Evolutionary conservation across 1,284 basidiomycete genomes (phyloP).

Genomic region (Trichosporon sp.): DNA sequence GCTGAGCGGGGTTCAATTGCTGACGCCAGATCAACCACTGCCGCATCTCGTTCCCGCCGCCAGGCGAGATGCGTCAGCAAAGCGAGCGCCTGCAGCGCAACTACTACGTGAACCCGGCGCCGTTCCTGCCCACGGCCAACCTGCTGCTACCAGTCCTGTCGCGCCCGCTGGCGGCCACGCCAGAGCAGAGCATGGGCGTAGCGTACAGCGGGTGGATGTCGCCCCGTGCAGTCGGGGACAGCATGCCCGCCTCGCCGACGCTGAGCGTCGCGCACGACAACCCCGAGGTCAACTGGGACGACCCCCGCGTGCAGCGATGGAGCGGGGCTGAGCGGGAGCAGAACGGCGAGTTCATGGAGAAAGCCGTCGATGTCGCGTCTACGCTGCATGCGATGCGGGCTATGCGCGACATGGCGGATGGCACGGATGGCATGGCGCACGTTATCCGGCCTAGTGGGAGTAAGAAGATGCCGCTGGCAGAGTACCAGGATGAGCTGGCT

Average conservation of each 20-base stretch:
- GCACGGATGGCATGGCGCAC: constrained; percentile 18
- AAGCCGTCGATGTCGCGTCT: constrained; percentile 22
- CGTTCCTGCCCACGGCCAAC: constrained; percentile 28
- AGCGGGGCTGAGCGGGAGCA: constrained; percentile 27
- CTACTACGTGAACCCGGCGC: constrained; percentile 36
- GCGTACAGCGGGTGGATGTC: constrained; percentile 31
- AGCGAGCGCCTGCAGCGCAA: constrained; percentile 27
- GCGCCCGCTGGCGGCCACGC: background rate
- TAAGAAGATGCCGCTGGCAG: constrained; percentile 19
- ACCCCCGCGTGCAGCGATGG: constrained; percentile 39
- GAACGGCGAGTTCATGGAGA: constrained; percentile 34
- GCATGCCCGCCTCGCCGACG: constrained; percentile 29
- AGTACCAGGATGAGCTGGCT: constrained; percentile 26
- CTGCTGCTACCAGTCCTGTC: constrained; percentile 15
- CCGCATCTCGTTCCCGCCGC: constrained; percentile 33
- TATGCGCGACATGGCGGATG: constrained; percentile 7
- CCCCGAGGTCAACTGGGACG: constrained; percentile 33
- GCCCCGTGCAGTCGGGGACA: constrained; percentile 20
- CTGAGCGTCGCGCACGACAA: constrained; percentile 16
- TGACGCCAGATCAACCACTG: constrained; percentile 25
- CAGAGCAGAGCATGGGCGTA: constrained; percentile 15
- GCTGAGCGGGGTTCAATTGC: background rate
- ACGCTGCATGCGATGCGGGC: constrained; percentile 17
- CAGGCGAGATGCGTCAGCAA: constrained; percentile 26
- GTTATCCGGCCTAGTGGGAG: constrained; percentile 15